phyloP scores from a whole-genome alignment of 768 basidiomycete genomes.

The Suillus bovinus region DNA sequence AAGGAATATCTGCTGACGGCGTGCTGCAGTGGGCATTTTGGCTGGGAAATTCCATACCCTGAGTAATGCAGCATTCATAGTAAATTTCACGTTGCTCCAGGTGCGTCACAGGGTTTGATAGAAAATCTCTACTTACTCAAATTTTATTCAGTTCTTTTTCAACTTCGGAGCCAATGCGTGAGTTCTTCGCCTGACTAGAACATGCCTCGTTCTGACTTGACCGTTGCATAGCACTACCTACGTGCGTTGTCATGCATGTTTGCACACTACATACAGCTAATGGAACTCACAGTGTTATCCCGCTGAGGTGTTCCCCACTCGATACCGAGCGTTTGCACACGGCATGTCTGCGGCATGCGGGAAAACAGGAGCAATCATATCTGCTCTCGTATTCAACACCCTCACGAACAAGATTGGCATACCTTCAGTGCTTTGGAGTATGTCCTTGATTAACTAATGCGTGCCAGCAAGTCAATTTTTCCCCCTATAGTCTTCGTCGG shows the following conservation, averaged over 20 bases:
- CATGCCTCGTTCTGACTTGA: background rate
- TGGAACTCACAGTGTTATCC: slow-evolving; percentile 54
- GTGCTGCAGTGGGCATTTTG: slow-evolving; percentile 56
- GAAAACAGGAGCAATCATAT: slow-evolving; percentile 77
- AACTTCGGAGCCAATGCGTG: slow-evolving; percentile 78
- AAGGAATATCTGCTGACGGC: background rate
- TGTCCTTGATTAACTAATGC: slow-evolving; percentile 28
- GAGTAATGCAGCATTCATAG: slow-evolving; percentile 61
- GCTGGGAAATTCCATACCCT: slow-evolving; percentile 64
- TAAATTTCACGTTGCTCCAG: slow-evolving; percentile 71
- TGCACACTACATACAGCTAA: background rate
- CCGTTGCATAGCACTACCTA: slow-evolving; percentile 47
- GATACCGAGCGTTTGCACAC: slow-evolving; percentile 71
- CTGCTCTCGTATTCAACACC: slow-evolving; percentile 70
- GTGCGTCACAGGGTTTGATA: slow-evolving; percentile 21
- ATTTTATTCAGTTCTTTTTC: slow-evolving; percentile 61
- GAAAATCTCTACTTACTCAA: background rate
- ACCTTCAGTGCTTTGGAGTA: slow-evolving; percentile 70
- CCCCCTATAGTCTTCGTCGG: slow-evolving; percentile 59
- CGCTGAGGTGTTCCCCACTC: slow-evolving; percentile 79
- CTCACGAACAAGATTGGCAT: slow-evolving; percentile 64
- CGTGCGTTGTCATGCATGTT: slow-evolving; percentile 32
- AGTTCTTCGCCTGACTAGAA: slow-evolving; percentile 17
- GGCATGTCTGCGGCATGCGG: slow-evolving; percentile 74
- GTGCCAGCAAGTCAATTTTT: slow-evolving; percentile 4